Conservation (phyloP, 257 asterid genomes). For the Paulownia fortunei region DNA sequence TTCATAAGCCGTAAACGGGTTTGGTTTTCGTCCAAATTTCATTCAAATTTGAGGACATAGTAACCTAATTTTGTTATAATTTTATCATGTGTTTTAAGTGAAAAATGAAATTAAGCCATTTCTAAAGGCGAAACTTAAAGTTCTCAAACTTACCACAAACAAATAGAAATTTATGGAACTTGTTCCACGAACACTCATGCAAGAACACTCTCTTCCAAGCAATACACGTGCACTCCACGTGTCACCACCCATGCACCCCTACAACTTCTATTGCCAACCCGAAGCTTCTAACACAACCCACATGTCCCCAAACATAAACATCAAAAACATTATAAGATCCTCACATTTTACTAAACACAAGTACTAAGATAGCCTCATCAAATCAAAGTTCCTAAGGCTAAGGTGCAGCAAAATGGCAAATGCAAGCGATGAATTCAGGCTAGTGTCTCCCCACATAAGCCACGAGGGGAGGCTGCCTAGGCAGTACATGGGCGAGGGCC, state of each 20-base stretch:
- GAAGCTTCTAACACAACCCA: slow-evolving; percentile 36
- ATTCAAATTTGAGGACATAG: too few relatives aligned
- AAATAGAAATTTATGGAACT: neutral
- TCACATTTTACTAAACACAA: too few relatives aligned
- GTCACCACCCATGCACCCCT: slow-evolving; percentile 26
- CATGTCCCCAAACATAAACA: slow-evolving; percentile 8
- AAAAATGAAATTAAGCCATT: too few relatives aligned
- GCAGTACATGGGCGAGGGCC: slow-evolving; percentile 82
- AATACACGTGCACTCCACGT: slow-evolving; percentile 33
- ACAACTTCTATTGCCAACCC: slow-evolving; percentile 29
- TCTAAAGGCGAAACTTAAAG: neutral
- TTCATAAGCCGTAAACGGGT: too few relatives aligned
- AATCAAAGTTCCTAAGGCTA: too few relatives aligned
- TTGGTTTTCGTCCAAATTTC: too few relatives aligned
- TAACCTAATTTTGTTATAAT: too few relatives aligned
- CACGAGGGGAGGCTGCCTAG: slow-evolving; percentile 73
- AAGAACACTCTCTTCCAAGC: neutral
- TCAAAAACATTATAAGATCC: neutral
- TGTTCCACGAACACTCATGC: neutral
- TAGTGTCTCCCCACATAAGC: slow-evolving; percentile 51
- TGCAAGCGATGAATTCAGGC: slow-evolving; percentile 68
- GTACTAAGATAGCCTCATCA: too few relatives aligned
- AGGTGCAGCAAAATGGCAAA: slow-evolving; percentile 65
- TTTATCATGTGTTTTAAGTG: too few relatives aligned
- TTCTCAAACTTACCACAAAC: neutral